These are phyloP conservation scores for Leucocoprinus leucothites DNA, from an alignment of 768 basidiomycete genomes.

Conservation along the genomic window DNA sequence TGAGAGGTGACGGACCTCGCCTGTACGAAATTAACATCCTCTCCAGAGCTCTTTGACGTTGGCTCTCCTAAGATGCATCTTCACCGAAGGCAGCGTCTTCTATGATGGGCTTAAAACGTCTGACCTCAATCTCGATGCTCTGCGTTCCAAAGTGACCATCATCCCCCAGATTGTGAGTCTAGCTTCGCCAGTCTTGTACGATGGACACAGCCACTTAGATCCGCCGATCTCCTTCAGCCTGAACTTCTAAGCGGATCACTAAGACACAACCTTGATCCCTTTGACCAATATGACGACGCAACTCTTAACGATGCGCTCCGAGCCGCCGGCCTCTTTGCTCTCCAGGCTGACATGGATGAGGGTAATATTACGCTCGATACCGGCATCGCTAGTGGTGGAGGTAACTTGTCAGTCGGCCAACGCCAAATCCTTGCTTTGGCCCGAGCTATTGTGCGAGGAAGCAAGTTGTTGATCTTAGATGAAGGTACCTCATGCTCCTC, in stretches of 20 bases:
- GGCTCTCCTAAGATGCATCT: slow-evolving; percentile 50
- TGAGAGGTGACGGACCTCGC: background rate
- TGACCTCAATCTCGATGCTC: slow-evolving; percentile 48
- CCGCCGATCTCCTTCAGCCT: slow-evolving; percentile 18
- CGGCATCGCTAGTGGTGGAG: slow-evolving; percentile 46
- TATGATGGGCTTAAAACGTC: slow-evolving; percentile 49
- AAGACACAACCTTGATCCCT: slow-evolving; percentile 60
- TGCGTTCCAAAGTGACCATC: slow-evolving; percentile 56
- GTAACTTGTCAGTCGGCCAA: slow-evolving; percentile 72
- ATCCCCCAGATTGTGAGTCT: slow-evolving; percentile 43
- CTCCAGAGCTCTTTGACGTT: slow-evolving; percentile 35
- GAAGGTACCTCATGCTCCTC: slow-evolving; percentile 40
- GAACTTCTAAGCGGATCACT: slow-evolving; percentile 38
- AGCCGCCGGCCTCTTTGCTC: slow-evolving; percentile 33
- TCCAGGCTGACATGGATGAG: slow-evolving; percentile 42
- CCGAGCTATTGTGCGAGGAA: slow-evolving; percentile 49
- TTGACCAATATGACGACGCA: slow-evolving; percentile 49
- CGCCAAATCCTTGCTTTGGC: slow-evolving; percentile 65
- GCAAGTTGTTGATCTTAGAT: slow-evolving; percentile 55
- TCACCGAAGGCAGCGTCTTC: slow-evolving; percentile 48
- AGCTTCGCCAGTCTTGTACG: background rate
- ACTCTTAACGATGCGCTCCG: slow-evolving; percentile 32
- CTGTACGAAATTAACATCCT: background rate
- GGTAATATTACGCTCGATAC: slow-evolving; percentile 44
- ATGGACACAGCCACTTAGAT: background rate